Evolutionary conservation across 179 eudicot genomes (phyloP).

Genomic region (Heliamphora pulchella): DNA sequence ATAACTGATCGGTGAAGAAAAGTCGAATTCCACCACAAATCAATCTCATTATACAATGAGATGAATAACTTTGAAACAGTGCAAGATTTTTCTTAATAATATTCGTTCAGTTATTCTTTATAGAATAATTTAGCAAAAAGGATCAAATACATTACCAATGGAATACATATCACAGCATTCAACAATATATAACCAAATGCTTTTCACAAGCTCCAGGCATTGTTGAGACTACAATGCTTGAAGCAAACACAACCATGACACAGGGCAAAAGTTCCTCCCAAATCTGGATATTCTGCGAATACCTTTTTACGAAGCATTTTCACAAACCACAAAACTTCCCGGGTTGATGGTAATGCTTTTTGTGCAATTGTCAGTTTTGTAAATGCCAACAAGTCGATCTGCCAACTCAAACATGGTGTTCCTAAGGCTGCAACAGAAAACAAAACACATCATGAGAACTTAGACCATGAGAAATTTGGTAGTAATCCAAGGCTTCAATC

Average conservation of each 20-base stretch:
- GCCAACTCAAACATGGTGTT: constrained; percentile 99
- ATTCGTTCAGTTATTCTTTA: background rate
- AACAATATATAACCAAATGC: background rate
- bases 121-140: background rate
- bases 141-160: background rate
- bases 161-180: background rate
- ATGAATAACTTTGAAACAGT: background rate
- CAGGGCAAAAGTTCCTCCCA: background rate
- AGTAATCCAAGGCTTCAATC: background rate
- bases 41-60: background rate
- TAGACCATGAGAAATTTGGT: background rate
- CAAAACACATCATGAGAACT: constrained; percentile 2
- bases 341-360: constrained; percentile 91
- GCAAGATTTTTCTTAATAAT: background rate
- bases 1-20: too few relatives aligned
- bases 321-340: constrained; percentile 66
- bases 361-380: constrained; percentile 95
- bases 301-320: constrained; percentile 32
- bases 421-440: constrained; percentile 48
- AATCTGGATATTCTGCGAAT: background rate
- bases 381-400: constrained; percentile 94
- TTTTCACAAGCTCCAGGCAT: constrained; percentile 1
- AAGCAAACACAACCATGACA: constrained; percentile 11
- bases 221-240: constrained; percentile 2
- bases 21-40: background rate